A percentile compares a stretch with the other conserved stretches of the same genome.
Conservation (phyloP, 768 basidiomycete genomes). For the Mycena filopes region DNA sequence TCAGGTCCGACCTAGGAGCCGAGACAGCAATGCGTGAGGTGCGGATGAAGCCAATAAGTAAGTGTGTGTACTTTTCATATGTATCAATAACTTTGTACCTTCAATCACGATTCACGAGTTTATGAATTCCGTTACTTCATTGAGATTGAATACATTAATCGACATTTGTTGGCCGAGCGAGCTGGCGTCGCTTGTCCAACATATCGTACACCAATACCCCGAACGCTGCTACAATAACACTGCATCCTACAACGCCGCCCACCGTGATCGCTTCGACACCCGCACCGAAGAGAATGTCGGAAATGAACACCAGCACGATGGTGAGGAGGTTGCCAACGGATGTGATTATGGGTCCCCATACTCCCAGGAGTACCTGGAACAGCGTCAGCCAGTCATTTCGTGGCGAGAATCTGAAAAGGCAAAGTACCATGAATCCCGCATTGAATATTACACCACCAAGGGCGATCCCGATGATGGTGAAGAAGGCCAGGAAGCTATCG, state of each 20-base stretch:
- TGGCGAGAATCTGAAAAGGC: slow-evolving; percentile 3
- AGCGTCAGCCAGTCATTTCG: too few relatives aligned
- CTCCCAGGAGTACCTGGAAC: slow-evolving; percentile 76
- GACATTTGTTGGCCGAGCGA: neutral
- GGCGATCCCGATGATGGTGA: slow-evolving; percentile 75
- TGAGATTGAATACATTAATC: too few relatives aligned
- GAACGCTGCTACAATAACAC: slow-evolving; percentile 86
- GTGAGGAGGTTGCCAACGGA: slow-evolving; percentile 96
- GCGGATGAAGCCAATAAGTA: neutral
- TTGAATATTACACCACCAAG: slow-evolving; percentile 82
- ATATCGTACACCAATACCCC: slow-evolving; percentile 82
- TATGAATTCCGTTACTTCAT: neutral
- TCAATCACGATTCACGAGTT: slow-evolving; percentile 28
- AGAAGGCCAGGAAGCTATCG: slow-evolving; percentile 51
- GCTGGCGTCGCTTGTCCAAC: slow-evolving; percentile 46
- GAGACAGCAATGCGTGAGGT: slow-evolving; percentile 7
- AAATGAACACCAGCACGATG: slow-evolving; percentile 86
- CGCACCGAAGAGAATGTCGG: slow-evolving; percentile 80
- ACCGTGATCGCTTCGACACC: slow-evolving; percentile 69
- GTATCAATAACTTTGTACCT: slow-evolving; percentile 21
- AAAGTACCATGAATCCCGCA: slow-evolving; percentile 81
- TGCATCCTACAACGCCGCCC: slow-evolving; percentile 82
- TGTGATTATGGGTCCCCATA: slow-evolving; percentile 89
- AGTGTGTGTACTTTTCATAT: neutral
- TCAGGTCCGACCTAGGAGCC: slow-evolving; percentile 44